Conservation (phyloP, 2,329 filamentous ascomycete genomes). For the Xylariales sp. region DNA sequence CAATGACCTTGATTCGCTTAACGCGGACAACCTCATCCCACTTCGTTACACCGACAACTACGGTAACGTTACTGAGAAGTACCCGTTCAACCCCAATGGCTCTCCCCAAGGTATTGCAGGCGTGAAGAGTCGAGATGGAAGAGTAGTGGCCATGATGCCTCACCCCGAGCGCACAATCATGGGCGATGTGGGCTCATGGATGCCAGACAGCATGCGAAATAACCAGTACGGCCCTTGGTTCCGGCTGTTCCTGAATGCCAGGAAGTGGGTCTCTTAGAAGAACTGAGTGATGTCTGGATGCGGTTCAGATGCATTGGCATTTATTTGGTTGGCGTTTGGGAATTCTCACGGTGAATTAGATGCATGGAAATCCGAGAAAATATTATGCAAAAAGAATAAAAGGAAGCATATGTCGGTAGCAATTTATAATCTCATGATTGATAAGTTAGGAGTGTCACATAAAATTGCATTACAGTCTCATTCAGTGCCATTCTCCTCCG, state of each 20-base stretch:
- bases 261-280: slow-evolving; percentile 74
- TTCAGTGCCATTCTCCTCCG: too few species aligned
- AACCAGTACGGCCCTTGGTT: slow-evolving; percentile 80
- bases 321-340: too few species aligned
- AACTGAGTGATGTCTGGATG: too few species aligned
- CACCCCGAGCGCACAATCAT: slow-evolving; percentile 89
- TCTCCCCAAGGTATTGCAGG: slow-evolving; percentile 71
- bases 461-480: too few species aligned
- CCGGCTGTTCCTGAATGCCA: slow-evolving; percentile 80
- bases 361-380: too few species aligned
- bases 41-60: slow-evolving; percentile 85
- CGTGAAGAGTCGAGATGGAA: slow-evolving; percentile 71
- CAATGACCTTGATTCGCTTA: slow-evolving; percentile 48
- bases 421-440: too few species aligned
- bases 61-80: slow-evolving; percentile 69
- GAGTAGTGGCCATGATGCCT: slow-evolving; percentile 87
- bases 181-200: slow-evolving; percentile 72
- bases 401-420: too few species aligned
- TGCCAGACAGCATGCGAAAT: slow-evolving; percentile 52
- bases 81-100: slow-evolving; percentile 87
- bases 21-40: slow-evolving; percentile 65
- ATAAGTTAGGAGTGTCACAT: too few species aligned
- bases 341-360: too few species aligned
- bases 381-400: too few species aligned
- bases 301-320: too few species aligned